Base-by-base conservation (phyloP, 371 early-diverging fungal genomes). In the Pancytospora philotis region DNA sequence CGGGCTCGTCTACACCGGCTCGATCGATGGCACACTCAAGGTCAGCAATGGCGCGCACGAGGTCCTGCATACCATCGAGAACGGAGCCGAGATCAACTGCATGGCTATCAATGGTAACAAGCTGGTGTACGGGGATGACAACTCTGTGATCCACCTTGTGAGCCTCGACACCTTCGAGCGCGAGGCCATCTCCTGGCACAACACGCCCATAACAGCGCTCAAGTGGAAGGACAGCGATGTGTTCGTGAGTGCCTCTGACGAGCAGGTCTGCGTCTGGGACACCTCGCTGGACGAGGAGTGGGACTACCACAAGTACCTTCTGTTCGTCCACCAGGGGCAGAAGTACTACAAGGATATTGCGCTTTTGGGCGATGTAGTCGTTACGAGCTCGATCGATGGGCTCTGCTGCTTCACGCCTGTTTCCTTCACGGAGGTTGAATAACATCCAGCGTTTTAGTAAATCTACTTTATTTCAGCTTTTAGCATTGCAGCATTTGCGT, bases 301-400 rank as follows among this genome's bases (percentile, higher is more conserved):
- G 77, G 76, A 76, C 39, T 72, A 69, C 63, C 75, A 75, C 64
- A 75, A 72, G 66, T 79, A 75, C 58, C 51, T 81, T 2, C 39
- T 58, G 13, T 81, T 81, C 76, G 79, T 81, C 16, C 81, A 81
- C 62, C 77, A 78, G 48, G 81, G 81, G 32, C 75, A 81, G 51
- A 63, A 36, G 41, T 76, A 59, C 64, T 81, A 79, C 37, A 81
- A 81, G 66, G 79, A 79, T 52, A 35, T 75, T 25, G 67, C 49
- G 39, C 77, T 76, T 53, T 58, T 65, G 27, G 52, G 32, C 25
- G 36, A 65, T 25, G 38, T 48, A 16, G 62, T 73, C 25, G 35
- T 73, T 60, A 68, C 68, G 0, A 77, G 72, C 0, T 38, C 71
- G 1, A 16, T 53, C 3, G 77, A 77, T n/a, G 77, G 77, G 1